phyloP scores from a whole-genome alignment of 2,329 filamentous ascomycete species.

The Epichloe typhina region DNA sequence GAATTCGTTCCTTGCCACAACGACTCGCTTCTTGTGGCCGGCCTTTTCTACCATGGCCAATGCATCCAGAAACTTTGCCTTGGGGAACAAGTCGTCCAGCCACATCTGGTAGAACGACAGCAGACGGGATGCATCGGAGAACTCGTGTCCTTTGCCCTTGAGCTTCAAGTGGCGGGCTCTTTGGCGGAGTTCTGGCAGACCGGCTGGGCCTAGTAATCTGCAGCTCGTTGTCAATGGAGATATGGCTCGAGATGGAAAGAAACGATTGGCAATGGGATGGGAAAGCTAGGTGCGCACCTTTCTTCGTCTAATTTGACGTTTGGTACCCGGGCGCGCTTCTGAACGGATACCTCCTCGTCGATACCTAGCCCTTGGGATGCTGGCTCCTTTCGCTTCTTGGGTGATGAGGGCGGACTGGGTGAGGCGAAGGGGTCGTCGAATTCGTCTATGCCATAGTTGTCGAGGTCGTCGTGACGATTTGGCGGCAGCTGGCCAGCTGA shows the following conservation, averaged over 20 bases:
- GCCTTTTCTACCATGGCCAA: slow-evolving; percentile 84
- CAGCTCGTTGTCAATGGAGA: neutral
- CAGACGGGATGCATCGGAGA: slow-evolving; percentile 68
- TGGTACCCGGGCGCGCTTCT: slow-evolving; percentile 58
- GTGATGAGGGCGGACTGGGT: slow-evolving; percentile 25
- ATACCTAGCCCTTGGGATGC: slow-evolving; percentile 51
- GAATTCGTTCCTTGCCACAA: slow-evolving; percentile 65
- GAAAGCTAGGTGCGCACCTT: slow-evolving; percentile 31
- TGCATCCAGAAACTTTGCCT: slow-evolving; percentile 85
- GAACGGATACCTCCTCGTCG: slow-evolving; percentile 74
- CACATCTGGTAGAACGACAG: slow-evolving; percentile 89
- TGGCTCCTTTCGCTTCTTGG: slow-evolving; percentile 35
- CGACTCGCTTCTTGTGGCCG: slow-evolving; percentile 71
- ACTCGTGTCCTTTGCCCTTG: slow-evolving; percentile 94
- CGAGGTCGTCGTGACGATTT: slow-evolving; percentile 45
- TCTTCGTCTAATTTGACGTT: slow-evolving; percentile 78
- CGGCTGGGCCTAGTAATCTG: slow-evolving; percentile 68
- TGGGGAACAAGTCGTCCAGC: slow-evolving; percentile 92
- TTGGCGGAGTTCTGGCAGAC: slow-evolving; percentile 69
- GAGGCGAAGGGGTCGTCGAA: slow-evolving; percentile 36
- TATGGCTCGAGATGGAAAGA: neutral
- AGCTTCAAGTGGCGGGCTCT: slow-evolving; percentile 62
- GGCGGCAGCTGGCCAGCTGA: slow-evolving; percentile 7
- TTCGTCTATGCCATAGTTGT: slow-evolving; percentile 60
- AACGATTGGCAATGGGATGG: neutral